Evolutionary conservation across 768 basidiomycete species (phyloP), one percentile per base, ranked within the genome.

Genomic region (Lentinula sp.): DNA sequence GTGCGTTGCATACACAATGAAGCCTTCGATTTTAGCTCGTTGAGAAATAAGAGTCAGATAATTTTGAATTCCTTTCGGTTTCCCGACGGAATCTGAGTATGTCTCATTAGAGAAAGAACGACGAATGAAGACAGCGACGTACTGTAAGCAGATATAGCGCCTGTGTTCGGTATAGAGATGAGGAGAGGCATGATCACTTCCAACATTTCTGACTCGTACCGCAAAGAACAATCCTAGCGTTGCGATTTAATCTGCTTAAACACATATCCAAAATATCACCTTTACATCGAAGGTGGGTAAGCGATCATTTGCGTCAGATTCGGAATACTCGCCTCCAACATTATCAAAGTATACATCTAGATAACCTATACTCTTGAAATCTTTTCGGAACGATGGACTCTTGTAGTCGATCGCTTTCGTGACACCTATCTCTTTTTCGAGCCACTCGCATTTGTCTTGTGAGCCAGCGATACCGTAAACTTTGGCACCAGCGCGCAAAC

Each of bases 401-500:
- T 95, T 98, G 77, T 98, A 98, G 71, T 97, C 91, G 68, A 97
- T 74, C 2, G 88, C 91, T 57, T 81, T 83, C 63, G 93, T 88
- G 48, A 93, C 87, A 16, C 93, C 93, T 7, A 96, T 71, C 51
- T 95, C 91, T 43, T 85, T 80, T 70, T 85, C 81, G n/a, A 98
- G 82, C 87, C 92, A 94, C 5, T 79, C 76, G 69, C 91, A 91
- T 71, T 98, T 98, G 18, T 93, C 91, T 6, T 78, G 68, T 0
- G 85, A 84, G 28, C 96, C 95, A 0, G 94, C 94, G 66, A 97
- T 91, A 10, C 86, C 96, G 62, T 92, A 85, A 50, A 98, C 95
- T 59, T 82, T 88, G 52, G 90, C 91, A 60, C 89, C 93, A 10
- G 79, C 75, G 33, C 83, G 78, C 71, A 92, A 93, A 50, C 90